Evolutionary conservation across 2,329 filamentous ascomycete species (phyloP).

Genomic region (Claviceps lovelessii): DNA sequence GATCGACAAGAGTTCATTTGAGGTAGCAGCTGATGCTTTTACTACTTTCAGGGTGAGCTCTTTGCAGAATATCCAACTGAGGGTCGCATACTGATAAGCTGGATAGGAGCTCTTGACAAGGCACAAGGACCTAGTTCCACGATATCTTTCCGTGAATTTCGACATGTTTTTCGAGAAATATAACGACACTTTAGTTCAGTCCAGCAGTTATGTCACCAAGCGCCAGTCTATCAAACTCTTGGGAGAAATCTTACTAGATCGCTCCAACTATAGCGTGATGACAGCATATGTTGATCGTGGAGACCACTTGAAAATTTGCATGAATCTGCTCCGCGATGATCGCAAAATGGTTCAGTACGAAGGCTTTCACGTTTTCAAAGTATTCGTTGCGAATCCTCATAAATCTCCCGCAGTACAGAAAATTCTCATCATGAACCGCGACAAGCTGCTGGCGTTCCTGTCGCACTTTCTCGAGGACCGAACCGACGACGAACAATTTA

Average conservation of each 20-base stretch:
- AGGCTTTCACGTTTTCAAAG: constrained; percentile 98
- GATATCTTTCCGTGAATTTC: constrained; percentile 81
- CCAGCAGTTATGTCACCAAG: constrained; percentile 94
- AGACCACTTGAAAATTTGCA: constrained; percentile 93
- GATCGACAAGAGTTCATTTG: constrained; percentile 93
- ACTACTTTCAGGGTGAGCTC: constrained; percentile 76
- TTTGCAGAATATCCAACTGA: neutral
- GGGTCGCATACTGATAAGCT: neutral
- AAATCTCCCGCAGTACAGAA: constrained; percentile 94
- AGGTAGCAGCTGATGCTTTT: constrained; percentile 93
- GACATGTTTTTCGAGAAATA: constrained; percentile 86
- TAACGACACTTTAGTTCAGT: constrained; percentile 76
- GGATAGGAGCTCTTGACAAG: constrained; percentile 80
- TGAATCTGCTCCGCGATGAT: constrained; percentile 92
- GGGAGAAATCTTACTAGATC: constrained; percentile 84
- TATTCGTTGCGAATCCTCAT: constrained; percentile 96
- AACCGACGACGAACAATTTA: constrained; percentile 96
- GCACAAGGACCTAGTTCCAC: constrained; percentile 80
- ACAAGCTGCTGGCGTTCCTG: constrained; percentile 77
- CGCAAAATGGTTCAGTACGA: constrained; percentile 99
- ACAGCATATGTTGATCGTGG: constrained; percentile 90
- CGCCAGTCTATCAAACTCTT: constrained; percentile 94
- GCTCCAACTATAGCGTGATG: constrained; percentile 97
- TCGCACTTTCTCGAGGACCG: constrained; percentile 87
- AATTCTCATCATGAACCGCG: constrained; percentile 90